Conservation (phyloP, 352 stramenopile species). For the Phytophthora sp. region DNA sequence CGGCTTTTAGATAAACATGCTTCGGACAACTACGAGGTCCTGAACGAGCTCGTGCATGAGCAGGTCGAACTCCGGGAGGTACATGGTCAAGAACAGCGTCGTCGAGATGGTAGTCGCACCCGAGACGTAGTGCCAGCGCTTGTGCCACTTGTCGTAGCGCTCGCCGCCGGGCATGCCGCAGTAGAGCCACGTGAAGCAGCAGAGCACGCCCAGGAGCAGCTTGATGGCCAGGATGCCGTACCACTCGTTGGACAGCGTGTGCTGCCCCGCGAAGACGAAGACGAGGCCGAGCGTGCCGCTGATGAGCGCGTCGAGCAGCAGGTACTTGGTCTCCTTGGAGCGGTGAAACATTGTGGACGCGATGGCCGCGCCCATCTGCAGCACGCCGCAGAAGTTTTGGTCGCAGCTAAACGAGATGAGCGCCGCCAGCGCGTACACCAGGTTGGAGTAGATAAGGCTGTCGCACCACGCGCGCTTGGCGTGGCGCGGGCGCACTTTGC, state of each 20-base stretch:
- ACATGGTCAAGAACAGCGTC: slow-evolving; percentile 74
- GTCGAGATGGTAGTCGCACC: slow-evolving; percentile 77
- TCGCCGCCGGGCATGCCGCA: slow-evolving; percentile 73
- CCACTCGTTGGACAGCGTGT: slow-evolving; percentile 76
- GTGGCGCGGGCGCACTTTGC: slow-evolving; percentile 50
- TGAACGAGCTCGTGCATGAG: slow-evolving; percentile 78
- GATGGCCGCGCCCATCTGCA: slow-evolving; percentile 74
- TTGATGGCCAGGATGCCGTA: slow-evolving; percentile 80
- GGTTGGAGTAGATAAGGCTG: slow-evolving; percentile 83
- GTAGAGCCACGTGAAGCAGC: slow-evolving; percentile 84
- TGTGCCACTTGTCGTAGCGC: slow-evolving; percentile 84
- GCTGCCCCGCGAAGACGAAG: slow-evolving; percentile 71
- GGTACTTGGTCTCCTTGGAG: slow-evolving; percentile 84
- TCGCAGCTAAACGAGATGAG: slow-evolving; percentile 73
- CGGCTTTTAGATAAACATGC: slow-evolving; percentile 51
- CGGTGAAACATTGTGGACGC: slow-evolving; percentile 83
- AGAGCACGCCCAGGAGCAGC: slow-evolving; percentile 54
- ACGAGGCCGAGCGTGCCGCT: slow-evolving; percentile 73
- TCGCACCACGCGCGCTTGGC: slow-evolving; percentile 73
- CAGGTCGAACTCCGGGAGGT: slow-evolving; percentile 82
- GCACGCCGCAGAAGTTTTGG: slow-evolving; percentile 74
- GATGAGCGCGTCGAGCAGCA: slow-evolving; percentile 80
- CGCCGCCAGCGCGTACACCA: slow-evolving; percentile 74
- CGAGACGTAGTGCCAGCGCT: slow-evolving; percentile 85
- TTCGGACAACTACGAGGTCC: slow-evolving; percentile 55